These are phyloP conservation scores for Xerocomellus dryophilus DNA, from an alignment of 768 basidiomycete species.

Conservation along the genomic window DNA sequence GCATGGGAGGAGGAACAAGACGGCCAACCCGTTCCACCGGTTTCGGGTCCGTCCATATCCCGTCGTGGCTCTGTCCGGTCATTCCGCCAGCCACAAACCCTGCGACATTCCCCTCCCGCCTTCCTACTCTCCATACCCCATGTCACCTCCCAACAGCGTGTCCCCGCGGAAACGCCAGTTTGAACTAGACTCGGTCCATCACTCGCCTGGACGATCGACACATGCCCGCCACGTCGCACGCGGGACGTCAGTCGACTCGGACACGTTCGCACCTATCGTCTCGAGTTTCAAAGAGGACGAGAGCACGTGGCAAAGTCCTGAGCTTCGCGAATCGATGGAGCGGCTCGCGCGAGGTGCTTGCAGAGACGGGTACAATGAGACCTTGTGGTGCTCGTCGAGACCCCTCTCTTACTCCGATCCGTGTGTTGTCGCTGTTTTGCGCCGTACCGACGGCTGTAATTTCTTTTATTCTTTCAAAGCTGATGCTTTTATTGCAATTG, in stretches of 20 bases:
- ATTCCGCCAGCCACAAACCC: conserved; percentile 23
- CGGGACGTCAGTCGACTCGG: conserved; percentile 38
- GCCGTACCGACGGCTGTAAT: background rate
- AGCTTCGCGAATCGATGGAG: conserved; percentile 71
- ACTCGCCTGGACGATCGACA: conserved; percentile 23
- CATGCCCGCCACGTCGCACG: conserved; percentile 17
- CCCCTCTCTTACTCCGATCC: background rate
- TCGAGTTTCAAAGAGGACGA: conserved; percentile 45
- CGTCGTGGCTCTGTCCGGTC: conserved; percentile 29
- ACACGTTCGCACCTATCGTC: conserved; percentile 18
- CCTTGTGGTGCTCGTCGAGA: background rate
- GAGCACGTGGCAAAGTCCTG: conserved; percentile 55
- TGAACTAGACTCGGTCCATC: conserved; percentile 25
- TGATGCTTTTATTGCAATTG: background rate
- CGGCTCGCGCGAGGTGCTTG: conserved; percentile 47
- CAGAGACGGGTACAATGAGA: conserved; percentile 19
- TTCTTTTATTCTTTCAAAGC: background rate
- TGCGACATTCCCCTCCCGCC: conserved; percentile 27
- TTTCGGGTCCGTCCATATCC: conserved; percentile 20
- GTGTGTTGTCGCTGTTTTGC: background rate
- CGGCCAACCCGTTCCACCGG: background rate
- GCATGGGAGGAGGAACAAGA: conserved; percentile 70
- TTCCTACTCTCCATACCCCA: conserved; percentile 28
- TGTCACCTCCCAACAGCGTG: conserved; percentile 27
- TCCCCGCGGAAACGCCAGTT: conserved; percentile 37